Conservation (phyloP, 345 rosid genomes). For the Hibiscus tridactylites region DNA sequence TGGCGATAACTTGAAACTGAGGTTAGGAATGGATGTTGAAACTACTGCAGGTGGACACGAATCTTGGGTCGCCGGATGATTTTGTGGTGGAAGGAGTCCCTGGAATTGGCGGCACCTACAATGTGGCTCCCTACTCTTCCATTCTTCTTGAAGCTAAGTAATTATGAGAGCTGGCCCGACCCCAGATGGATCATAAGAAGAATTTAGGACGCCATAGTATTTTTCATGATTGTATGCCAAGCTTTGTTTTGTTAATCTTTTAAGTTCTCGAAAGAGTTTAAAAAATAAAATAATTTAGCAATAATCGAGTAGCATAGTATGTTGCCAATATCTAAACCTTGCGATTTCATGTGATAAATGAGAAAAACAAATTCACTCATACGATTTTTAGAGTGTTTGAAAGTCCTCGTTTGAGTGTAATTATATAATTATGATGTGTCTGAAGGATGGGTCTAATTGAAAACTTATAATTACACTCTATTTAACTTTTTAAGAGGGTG, state of each 20-base stretch:
- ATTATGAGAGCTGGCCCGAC: constrained; percentile 5
- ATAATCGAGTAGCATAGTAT: neutral
- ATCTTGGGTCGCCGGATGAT: constrained; percentile 59
- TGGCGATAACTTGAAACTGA: neutral
- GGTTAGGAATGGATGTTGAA: neutral
- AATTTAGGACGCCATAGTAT: neutral
- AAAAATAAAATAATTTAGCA: neutral
- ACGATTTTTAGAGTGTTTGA: too few relatives aligned
- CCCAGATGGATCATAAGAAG: neutral
- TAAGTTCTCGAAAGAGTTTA: neutral
- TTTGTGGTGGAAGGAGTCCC: constrained; percentile 53
- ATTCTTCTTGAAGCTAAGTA: constrained; percentile 53
- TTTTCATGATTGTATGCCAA: neutral
- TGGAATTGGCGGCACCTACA: constrained; percentile 47
- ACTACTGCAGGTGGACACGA: constrained; percentile 68
- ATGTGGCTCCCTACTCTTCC: constrained; percentile 52
- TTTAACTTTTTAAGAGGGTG: too few relatives aligned
- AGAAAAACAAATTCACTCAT: neutral
- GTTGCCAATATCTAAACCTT: neutral
- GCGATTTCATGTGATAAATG: neutral
- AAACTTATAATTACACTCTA: too few relatives aligned
- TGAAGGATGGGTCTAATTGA: too few relatives aligned
- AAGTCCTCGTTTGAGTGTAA: too few relatives aligned
- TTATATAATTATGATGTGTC: too few relatives aligned
- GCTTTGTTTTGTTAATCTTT: neutral